Conservation (phyloP, 352 stramenopile genomes). For the Phytopythium helicoides region DNA sequence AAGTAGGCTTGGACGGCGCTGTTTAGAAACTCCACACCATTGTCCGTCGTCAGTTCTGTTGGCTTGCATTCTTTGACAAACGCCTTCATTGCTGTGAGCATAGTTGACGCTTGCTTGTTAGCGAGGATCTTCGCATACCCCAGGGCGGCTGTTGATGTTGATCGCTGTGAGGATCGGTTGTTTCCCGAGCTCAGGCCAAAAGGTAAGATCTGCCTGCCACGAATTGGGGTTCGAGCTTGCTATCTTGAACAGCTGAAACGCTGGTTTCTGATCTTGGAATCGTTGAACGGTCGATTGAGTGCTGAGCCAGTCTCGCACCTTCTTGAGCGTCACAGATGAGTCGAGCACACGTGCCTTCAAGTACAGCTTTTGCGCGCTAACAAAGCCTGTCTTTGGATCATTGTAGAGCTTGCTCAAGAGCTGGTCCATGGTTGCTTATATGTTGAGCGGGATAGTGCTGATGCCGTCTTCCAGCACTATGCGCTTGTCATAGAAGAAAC, state of each 20-base stretch:
- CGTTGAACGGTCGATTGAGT: conserved; percentile 16
- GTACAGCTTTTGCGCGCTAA: conserved; percentile 14
- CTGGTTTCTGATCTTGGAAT: conserved; percentile 17
- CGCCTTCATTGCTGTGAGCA: conserved; percentile 21
- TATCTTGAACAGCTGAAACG: too few relatives aligned
- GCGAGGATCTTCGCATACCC: conserved; percentile 34
- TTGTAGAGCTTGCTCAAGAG: conserved; percentile 21
- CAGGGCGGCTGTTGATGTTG: conserved; percentile 37
- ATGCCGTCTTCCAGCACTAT: conserved; percentile 19
- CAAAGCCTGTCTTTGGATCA: conserved; percentile 21
- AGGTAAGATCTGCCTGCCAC: conserved; percentile 29
- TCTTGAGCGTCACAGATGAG: conserved; percentile 14
- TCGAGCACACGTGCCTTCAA: conserved; percentile 17
- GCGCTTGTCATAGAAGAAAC: conserved; percentile 32
- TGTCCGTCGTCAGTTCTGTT: conserved; percentile 31
- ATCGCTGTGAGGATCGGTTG: conserved; percentile 23
- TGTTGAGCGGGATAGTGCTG: conserved; percentile 16
- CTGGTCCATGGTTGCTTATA: conserved; percentile 15
- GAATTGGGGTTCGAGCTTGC: conserved; percentile 9
- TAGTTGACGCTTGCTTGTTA: conserved; percentile 27
- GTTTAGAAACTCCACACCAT: conserved; percentile 38
- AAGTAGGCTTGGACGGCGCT: conserved; percentile 19
- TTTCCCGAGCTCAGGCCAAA: conserved; percentile 9
- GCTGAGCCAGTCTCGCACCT: conserved; percentile 19
- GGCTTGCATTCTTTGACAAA: conserved; percentile 22